Evolutionary conservation across 805 yeast species (phyloP).

Genomic region (Yarrowia yakushimensis): DNA sequence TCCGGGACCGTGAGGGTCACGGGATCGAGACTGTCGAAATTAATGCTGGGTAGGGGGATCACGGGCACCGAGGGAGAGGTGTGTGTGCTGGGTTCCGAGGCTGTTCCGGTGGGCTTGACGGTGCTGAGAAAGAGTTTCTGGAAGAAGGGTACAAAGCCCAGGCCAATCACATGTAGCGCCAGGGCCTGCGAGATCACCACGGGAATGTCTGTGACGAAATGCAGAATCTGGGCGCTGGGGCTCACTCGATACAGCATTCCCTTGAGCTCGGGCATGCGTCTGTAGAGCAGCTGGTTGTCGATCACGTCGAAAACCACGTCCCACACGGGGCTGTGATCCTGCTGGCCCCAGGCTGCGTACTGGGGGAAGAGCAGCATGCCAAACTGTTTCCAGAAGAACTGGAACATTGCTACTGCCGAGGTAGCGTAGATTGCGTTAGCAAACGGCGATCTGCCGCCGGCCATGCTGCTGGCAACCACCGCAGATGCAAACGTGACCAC

Average conservation of each 20-base stretch:
- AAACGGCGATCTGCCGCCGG: constrained; percentile 35
- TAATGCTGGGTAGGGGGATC: background rate
- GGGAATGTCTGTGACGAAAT: constrained; percentile 35
- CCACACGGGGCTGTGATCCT: constrained; percentile 12
- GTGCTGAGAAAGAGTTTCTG: constrained; percentile 33
- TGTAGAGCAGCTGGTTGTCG: constrained; percentile 20
- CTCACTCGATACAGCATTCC: constrained; percentile 28
- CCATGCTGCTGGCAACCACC: constrained; percentile 35
- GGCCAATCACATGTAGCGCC: constrained; percentile 38
- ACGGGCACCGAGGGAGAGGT: background rate
- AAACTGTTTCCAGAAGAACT: constrained; percentile 30
- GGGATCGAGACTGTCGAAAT: constrained; percentile 18
- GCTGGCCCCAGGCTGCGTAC: constrained; percentile 19
- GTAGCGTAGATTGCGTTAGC: constrained; percentile 37
- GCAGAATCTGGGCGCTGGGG: constrained; percentile 31
- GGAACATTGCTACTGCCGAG: constrained; percentile 31
- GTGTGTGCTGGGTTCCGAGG: background rate
- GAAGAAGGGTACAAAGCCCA: constrained; percentile 35
- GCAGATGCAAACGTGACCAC: constrained; percentile 36
- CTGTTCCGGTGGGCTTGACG: background rate
- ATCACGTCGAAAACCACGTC: constrained; percentile 12
- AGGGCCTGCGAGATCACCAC: constrained; percentile 33
- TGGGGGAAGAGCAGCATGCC: constrained; percentile 29
- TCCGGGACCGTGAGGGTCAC: constrained; percentile 25
- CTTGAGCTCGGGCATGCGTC: constrained; percentile 10